Evolutionary conservation across 108 stramenopile species (phyloP).

Genomic region (Skeletonema grethae): DNA sequence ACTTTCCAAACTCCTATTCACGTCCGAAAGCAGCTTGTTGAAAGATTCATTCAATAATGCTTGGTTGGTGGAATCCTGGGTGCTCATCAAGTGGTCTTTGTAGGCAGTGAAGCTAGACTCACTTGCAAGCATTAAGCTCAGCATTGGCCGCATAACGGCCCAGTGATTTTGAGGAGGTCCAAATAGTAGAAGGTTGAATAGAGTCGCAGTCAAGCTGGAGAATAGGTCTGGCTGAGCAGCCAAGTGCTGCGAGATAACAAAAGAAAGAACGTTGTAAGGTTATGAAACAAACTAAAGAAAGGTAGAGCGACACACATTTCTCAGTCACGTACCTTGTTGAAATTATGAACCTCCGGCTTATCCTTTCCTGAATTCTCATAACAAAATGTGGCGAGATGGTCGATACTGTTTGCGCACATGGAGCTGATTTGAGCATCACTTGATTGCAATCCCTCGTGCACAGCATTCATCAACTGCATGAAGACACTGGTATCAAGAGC

Average conservation of each 20-base stretch:
- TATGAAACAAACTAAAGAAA: background rate
- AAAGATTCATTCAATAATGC: conserved; percentile 89
- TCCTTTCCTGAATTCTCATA: conserved; percentile 91
- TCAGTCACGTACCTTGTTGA: conserved; percentile 68
- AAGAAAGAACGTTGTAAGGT: background rate
- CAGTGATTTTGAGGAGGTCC: conserved; percentile 95
- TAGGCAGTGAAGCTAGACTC: conserved; percentile 90
- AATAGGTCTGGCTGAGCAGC: conserved; percentile 89
- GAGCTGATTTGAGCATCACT: conserved; percentile 87
- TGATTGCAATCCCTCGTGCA: conserved; percentile 95
- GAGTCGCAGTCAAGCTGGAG: conserved; percentile 87
- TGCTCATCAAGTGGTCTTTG: conserved; percentile 90
- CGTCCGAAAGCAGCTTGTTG: conserved; percentile 88
- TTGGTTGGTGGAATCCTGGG: conserved; percentile 92
- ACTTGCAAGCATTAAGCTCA: conserved; percentile 94
- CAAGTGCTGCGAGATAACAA: conserved; percentile 57
- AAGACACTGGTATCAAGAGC: conserved; percentile 88
- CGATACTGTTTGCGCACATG: conserved; percentile 91
- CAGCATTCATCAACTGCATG: conserved; percentile 91
- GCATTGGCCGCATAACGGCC: conserved; percentile 97
- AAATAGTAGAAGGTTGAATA: conserved; percentile 96
- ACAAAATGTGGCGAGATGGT: conserved; percentile 94
- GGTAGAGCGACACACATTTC: background rate
- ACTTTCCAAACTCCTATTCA: conserved; percentile 91
- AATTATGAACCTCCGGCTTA: conserved; percentile 80